Evolutionary conservation across 164 flowering plant genomes (phyloP).

Genomic region (Platanus orientalis): DNA sequence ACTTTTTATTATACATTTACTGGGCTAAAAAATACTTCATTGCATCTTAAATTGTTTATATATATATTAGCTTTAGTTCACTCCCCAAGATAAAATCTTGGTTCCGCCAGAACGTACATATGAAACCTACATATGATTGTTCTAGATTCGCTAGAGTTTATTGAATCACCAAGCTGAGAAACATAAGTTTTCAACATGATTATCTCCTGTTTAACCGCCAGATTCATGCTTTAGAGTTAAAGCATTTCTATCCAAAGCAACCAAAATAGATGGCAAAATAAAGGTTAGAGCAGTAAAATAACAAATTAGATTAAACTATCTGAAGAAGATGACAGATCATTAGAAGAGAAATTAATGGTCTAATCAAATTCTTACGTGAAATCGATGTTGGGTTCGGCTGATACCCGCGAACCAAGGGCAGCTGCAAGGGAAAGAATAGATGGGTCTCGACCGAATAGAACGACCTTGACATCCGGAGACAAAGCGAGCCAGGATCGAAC

Average conservation of each 20-base stretch:
- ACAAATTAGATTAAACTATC: background rate
- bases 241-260: background rate
- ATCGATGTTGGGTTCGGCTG: conserved; percentile 67
- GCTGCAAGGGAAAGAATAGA: conserved; percentile 49
- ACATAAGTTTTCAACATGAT: too few species aligned
- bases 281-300: background rate
- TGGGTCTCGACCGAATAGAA: conserved; percentile 62
- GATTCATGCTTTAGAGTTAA: background rate
- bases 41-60: too few species aligned
- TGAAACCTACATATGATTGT: too few species aligned
- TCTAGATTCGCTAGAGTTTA: too few species aligned
- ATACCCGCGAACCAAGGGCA: conserved; percentile 51
- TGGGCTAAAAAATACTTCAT: too few species aligned
- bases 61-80: too few species aligned
- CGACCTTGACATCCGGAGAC: conserved; percentile 55
- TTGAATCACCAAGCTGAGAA: too few species aligned
- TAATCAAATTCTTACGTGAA: conserved; percentile 62
- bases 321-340: background rate
- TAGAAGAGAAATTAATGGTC: background rate
- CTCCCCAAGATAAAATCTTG: too few species aligned
- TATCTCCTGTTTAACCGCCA: too few species aligned
- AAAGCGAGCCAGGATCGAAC: conserved; percentile 87
- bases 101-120: too few species aligned
- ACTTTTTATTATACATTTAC: too few species aligned
- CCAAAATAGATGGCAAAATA: background rate